phyloP scores from a whole-genome alignment of 257 asterid genomes.

The Misopates orontium region DNA sequence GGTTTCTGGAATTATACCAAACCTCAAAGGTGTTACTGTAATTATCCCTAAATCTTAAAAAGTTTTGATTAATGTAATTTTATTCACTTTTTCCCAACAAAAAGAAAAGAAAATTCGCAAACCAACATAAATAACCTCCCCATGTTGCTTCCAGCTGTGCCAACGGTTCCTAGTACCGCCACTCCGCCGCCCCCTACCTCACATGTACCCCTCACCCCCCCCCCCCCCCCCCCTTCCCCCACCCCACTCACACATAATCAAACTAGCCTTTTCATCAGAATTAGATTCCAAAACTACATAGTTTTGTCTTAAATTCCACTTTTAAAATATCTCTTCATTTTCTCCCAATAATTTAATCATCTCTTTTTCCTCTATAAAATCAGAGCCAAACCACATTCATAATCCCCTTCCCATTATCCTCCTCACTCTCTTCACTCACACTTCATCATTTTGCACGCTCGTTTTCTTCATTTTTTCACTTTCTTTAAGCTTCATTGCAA shows the following conservation, averaged over 20 bases:
- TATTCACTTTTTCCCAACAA: no score
- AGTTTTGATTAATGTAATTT: no score
- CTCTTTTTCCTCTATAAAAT: conserved; percentile 57
- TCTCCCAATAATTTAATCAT: not conserved
- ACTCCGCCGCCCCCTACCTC: conserved; percentile 33
- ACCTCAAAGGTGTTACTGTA: no score
- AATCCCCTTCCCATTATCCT: conserved; percentile 34
- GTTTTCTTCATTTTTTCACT: not conserved
- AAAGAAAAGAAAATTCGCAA: no score
- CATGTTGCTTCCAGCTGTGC: no score
- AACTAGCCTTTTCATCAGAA: conserved; percentile 3
- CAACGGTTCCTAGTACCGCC: no score
- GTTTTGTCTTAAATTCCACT: not conserved
- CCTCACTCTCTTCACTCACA: not conserved
- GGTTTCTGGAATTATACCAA: no score
- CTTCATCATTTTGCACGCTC: no score
- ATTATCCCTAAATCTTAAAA: no score
- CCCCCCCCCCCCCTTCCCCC: conserved; percentile 34
- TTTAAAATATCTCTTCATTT: no score
- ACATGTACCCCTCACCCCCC: conserved; percentile 57
- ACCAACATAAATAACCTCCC: no score
- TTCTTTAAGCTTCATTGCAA: not conserved
- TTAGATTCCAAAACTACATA: conserved; percentile 46
- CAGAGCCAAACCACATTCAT: conserved; percentile 24
- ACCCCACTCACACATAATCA: not conserved